Percentiles rank a stretch among this genome's conserved stretches.
Conservation (phyloP, 1,284 basidiomycete species). For the Boletus semigastroideus region DNA sequence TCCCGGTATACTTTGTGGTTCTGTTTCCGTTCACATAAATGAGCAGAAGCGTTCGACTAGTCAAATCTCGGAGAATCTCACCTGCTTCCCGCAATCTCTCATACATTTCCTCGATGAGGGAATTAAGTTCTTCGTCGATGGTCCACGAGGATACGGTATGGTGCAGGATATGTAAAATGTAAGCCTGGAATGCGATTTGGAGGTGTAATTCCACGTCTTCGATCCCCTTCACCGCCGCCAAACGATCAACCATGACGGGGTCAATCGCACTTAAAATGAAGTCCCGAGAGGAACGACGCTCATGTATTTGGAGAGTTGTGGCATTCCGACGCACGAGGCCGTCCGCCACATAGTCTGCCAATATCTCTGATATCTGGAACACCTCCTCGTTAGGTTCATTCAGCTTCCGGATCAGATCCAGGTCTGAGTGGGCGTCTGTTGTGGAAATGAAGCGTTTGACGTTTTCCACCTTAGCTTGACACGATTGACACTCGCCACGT, state of each 20-base stretch:
- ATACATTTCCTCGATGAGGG: background rate
- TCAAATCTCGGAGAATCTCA: background rate
- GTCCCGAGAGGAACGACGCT: background rate
- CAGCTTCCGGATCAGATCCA: background rate
- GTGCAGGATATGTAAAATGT: background rate
- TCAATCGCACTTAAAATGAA: background rate
- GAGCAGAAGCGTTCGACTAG: no score
- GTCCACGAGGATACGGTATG: background rate
- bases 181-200: background rate
- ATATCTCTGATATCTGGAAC: background rate
- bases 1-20: background rate
- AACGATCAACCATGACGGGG: background rate
- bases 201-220: background rate
- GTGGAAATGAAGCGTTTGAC: background rate
- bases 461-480: background rate
- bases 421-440: background rate
- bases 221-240: background rate
- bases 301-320: background rate
- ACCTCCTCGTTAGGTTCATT: slow-evolving; percentile 2
- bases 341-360: background rate
- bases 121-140: background rate
- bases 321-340: background rate
- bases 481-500: background rate
- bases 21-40: background rate
- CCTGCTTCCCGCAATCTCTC: background rate